Conservation (phyloP, 1,139 yeast genomes). For the Saccharomyces hybrid region DNA sequence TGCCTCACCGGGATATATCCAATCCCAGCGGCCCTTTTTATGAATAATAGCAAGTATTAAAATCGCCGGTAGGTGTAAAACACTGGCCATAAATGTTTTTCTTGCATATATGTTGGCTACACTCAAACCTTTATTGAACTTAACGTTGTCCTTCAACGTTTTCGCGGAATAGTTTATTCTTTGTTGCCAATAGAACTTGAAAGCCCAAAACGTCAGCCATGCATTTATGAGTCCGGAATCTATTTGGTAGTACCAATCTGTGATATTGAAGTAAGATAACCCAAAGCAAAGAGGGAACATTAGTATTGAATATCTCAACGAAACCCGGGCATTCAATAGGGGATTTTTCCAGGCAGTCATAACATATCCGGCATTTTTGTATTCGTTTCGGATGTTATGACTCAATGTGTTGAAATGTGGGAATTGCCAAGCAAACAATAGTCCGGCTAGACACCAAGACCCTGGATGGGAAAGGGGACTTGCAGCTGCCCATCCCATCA, state of each 20-base stretch:
- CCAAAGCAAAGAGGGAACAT: constrained; percentile 94
- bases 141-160: constrained; percentile 30
- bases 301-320: constrained; percentile 73
- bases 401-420: constrained; percentile 94
- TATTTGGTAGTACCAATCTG: constrained; percentile 71
- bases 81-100: constrained; percentile 88
- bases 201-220: constrained; percentile 79
- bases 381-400: constrained; percentile 81
- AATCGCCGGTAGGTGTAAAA: constrained; percentile 87
- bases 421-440: constrained; percentile 95
- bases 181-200: constrained; percentile 77
- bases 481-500: constrained; percentile 99
- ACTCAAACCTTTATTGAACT: constrained; percentile 48
- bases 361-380: constrained; percentile 86
- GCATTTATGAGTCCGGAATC: constrained; percentile 79
- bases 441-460: constrained; percentile 88
- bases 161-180: constrained; percentile 42
- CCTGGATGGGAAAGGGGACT: constrained; percentile 77
- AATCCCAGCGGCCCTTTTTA: constrained; percentile 92
- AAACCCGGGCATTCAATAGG: constrained; percentile 83
- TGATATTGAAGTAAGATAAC: constrained; percentile 64
- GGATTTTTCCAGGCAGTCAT: constrained; percentile 97
- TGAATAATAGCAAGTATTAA: constrained; percentile 88
- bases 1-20: constrained; percentile 35
- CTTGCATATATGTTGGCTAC: constrained; percentile 64